A percentile compares a stretch with the other conserved stretches of the same genome.
Conservation (phyloP, 352 stramenopile genomes). For the Blastocystis sp. region DNA sequence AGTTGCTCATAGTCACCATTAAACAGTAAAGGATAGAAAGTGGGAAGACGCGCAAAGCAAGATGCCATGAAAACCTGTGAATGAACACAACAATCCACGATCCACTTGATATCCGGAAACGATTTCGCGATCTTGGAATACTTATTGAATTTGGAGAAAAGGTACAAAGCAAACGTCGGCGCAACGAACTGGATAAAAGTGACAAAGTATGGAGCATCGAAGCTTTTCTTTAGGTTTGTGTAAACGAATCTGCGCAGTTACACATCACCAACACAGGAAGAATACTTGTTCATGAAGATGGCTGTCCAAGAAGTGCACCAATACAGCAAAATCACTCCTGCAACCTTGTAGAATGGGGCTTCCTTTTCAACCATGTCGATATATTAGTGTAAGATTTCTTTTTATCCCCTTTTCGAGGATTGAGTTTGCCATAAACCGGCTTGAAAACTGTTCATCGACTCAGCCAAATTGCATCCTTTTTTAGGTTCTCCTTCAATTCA, state of each 20-base stretch:
- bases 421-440: neutral
- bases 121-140: neutral
- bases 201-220: constrained; percentile 46
- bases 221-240: constrained; percentile 43
- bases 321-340: constrained; percentile 3
- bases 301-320: constrained; percentile 42
- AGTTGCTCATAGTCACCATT: constrained; percentile 65
- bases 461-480: no score
- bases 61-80: constrained; percentile 28
- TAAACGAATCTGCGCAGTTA: constrained; percentile 56
- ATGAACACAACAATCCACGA: neutral
- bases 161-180: constrained; percentile 15
- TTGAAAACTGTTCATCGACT: no score
- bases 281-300: constrained; percentile 64
- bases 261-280: neutral
- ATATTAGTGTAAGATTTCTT: neutral
- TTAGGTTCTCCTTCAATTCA: no score
- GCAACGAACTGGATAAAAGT: constrained; percentile 47
- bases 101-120: constrained; percentile 48
- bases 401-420: neutral
- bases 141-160: constrained; percentile 18
- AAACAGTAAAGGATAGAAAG: constrained; percentile 55
- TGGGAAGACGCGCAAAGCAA: constrained; percentile 21
- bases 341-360: constrained; percentile 22
- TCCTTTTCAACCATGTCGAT: constrained; percentile 24